Evolutionary conservation across 1,284 basidiomycete species (phyloP), one percentile per base, ranked within the genome.

Genomic region (Cystobasidiaceae sp.): DNA sequence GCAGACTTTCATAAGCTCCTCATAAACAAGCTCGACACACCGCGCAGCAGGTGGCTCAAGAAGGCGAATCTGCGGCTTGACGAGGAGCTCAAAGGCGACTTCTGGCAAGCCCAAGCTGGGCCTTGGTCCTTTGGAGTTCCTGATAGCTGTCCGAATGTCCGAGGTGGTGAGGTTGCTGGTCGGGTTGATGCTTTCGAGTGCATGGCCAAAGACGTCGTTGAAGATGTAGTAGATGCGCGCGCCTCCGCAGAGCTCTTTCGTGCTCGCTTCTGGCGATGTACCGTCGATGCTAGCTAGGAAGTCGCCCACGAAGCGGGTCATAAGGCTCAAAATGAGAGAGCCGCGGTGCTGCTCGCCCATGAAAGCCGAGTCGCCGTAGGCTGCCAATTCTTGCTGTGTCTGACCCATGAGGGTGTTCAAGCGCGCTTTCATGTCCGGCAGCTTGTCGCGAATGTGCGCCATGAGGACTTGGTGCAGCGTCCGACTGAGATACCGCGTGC

Each of bases 181-280:
- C 0, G 94, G 87, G 74, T 97, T 90, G 75, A 99, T 91, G 15
- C 86, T 88, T 68, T 85, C 83, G 7, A 99, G 84, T 0, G 94
- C 94, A 59, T 88, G 83, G 4, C 96, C 96, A 75, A 98, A 99
- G 54, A 98, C 86, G 73, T 98, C 96, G 76, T 97, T 93, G 84
- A 99, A 99, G 77, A 99, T 97, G 80, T 97, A 97, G 80, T 97
- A 98, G 77, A 99, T 92, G 62, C 96, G 84, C 9, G 96, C 96
- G 62, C 96, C 96, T 45, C 96, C 96, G 28, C 90, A 97, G 8
- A 99, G 85, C 76, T 99, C 96, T 77, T 99, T 99, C 3, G 96
- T 99, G 1, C 92, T 96, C 72, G 97, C 90, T 71, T 97, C 91
- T 50, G 94, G 84, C 65, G 91, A 90, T n/a, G 93, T 97, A 55